These are phyloP conservation scores for Kuraishia hungarica DNA, from an alignment of 805 yeast genomes.

Conservation along the genomic window DNA sequence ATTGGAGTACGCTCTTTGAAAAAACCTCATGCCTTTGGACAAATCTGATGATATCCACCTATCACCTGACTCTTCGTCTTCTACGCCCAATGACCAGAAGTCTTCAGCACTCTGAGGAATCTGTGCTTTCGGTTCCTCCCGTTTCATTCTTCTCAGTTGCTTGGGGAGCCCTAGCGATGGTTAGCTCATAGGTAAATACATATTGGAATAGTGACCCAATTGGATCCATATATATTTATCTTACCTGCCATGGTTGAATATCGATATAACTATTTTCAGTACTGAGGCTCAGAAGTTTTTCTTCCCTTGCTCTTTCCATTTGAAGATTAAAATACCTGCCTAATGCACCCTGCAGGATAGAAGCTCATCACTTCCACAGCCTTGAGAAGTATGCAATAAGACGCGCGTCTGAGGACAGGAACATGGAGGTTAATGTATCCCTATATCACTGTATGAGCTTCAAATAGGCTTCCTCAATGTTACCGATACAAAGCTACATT, in stretches of 20 bases:
- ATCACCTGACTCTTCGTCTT: conserved; percentile 69
- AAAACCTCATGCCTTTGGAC: conserved; percentile 55
- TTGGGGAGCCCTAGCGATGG: background rate
- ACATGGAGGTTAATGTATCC: too few relatives aligned
- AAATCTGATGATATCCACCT: conserved; percentile 63
- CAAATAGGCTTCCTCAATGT: too few relatives aligned
- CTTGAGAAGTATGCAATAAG: background rate
- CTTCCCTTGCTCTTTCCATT: background rate
- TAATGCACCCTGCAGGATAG: background rate
- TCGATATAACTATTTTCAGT: too few relatives aligned
- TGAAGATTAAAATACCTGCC: background rate
- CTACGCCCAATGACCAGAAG: conserved; percentile 44
- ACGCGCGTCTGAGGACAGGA: background rate
- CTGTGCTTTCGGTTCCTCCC: background rate
- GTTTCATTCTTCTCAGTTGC: background rate
- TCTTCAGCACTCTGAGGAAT: conserved; percentile 35
- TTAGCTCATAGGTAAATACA: background rate
- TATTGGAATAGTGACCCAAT: too few relatives aligned
- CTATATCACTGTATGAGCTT: too few relatives aligned
- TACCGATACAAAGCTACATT: too few relatives aligned
- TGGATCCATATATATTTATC: background rate
- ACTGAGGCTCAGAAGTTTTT: background rate
- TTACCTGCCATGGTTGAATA: background rate
- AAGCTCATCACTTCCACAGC: background rate
- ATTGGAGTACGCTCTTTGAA: conserved; percentile 42